phyloP scores from a whole-genome alignment of 2,329 filamentous ascomycete genomes.

The Penicillium sp. region DNA sequence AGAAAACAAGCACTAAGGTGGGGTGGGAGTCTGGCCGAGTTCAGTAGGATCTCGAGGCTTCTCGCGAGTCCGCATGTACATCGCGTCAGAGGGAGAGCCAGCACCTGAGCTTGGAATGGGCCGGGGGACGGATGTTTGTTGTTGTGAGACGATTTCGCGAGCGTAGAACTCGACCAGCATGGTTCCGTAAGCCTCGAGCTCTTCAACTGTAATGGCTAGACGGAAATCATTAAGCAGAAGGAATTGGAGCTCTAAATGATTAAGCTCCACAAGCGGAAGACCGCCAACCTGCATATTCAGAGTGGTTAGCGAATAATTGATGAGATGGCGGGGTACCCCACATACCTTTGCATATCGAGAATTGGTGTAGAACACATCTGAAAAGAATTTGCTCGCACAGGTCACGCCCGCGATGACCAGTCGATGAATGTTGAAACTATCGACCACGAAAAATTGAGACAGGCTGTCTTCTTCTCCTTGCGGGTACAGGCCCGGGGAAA shows the following conservation, averaged over 20 bases:
- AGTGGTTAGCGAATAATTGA: neutral
- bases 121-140: conserved; percentile 37
- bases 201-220: conserved; percentile 87
- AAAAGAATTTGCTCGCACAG: conserved; percentile 99
- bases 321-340: conserved; percentile 15
- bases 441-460: conserved; percentile 84
- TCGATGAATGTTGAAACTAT: conserved; percentile 98
- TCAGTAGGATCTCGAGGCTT: conserved; percentile 25
- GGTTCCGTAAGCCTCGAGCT: conserved; percentile 94
- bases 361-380: conserved; percentile 97
- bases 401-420: conserved; percentile 96
- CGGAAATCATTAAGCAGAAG: conserved; percentile 94
- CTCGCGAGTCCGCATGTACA: conserved; percentile 36
- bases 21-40: conserved; percentile 36
- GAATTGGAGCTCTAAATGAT: conserved; percentile 95
- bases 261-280: conserved; percentile 85
- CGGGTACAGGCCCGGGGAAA: conserved; percentile 34
- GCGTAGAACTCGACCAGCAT: conserved; percentile 99
- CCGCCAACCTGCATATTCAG: conserved; percentile 74
- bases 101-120: conserved; percentile 16
- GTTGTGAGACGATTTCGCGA: conserved; percentile 75
- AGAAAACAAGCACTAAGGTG: conserved; percentile 24
- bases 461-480: conserved; percentile 54
- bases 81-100: conserved; percentile 27
- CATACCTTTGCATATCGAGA: conserved; percentile 97